phyloP scores from a whole-genome alignment of 1,284 basidiomycete genomes.

The Rhodotorula sp. region DNA sequence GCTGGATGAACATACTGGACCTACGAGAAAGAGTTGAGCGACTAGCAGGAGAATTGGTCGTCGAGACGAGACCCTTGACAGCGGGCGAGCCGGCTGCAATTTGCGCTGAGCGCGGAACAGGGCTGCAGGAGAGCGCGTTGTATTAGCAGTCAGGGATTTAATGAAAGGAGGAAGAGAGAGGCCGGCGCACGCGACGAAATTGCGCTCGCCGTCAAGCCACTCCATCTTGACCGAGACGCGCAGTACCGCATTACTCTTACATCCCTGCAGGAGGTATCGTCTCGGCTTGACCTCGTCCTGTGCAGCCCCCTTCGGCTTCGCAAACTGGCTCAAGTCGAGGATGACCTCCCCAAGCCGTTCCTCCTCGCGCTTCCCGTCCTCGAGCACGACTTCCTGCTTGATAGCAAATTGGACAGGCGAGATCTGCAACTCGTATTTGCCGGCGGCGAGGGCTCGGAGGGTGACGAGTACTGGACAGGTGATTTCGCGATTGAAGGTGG shows the following conservation, averaged over 20 bases:
- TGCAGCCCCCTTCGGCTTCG: constrained; percentile 6
- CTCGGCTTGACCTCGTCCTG: constrained; percentile 14
- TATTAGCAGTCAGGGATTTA: not conserved
- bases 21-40: constrained; percentile 57
- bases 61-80: constrained; percentile 4
- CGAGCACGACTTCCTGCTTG: constrained; percentile 34
- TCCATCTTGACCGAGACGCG: constrained; percentile 43
- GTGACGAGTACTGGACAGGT: constrained; percentile 43
- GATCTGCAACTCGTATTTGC: constrained; percentile 34
- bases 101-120: constrained; percentile 26
- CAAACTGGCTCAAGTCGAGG: constrained; percentile 44
- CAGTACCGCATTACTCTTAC: constrained; percentile 44
- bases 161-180: not conserved
- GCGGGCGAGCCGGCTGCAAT: not conserved
- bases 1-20: constrained; percentile 48
- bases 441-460: constrained; percentile 11
- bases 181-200: constrained; percentile 38
- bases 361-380: constrained; percentile 37
- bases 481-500: constrained; percentile 39
- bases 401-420: constrained; percentile 37
- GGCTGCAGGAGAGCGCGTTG: not conserved
- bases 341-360: constrained; percentile 39
- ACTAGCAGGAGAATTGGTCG: constrained; percentile 8
- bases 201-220: constrained; percentile 38
- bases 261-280: constrained; percentile 41